phyloP scores from a whole-genome alignment of 495 filamentous ascomycete species.

The Peziza echinospora region DNA sequence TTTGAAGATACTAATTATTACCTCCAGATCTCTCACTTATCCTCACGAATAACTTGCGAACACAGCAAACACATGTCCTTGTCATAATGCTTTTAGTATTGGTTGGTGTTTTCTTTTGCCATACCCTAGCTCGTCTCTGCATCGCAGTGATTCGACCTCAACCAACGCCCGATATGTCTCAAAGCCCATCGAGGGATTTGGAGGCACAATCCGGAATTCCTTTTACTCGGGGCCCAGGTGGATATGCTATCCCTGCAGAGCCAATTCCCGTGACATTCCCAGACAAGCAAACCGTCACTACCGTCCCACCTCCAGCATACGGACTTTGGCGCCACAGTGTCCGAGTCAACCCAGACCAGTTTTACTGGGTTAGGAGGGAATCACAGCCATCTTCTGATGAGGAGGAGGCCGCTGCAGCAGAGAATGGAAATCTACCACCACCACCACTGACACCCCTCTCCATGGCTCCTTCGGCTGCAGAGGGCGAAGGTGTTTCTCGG shows the following conservation, averaged over 20 bases:
- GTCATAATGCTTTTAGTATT: neutral
- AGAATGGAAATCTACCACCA: too few relatives aligned
- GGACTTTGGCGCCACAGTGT: neutral
- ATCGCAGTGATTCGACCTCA: neutral
- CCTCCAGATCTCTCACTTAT: neutral
- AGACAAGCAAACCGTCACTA: conserved; percentile 2
- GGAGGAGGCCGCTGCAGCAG: too few relatives aligned
- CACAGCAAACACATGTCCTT: neutral
- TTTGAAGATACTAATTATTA: too few relatives aligned
- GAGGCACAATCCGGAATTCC: neutral
- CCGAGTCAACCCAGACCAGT: neutral
- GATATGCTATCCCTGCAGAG: neutral
- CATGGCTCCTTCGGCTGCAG: too few relatives aligned
- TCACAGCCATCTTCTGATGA: too few relatives aligned
- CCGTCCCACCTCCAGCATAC: neutral
- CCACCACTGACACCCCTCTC: too few relatives aligned
- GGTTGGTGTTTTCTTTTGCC: neutral
- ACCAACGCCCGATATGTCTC: too few relatives aligned
- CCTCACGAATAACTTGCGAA: neutral
- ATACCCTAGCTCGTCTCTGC: neutral
- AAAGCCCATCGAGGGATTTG: too few relatives aligned
- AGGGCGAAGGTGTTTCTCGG: too few relatives aligned
- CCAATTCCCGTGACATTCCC: neutral
- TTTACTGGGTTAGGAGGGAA: neutral
- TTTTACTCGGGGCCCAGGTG: neutral